These are phyloP conservation scores for Litchi chinensis DNA, from an alignment of 345 rosid genomes.

Conservation along the genomic window DNA sequence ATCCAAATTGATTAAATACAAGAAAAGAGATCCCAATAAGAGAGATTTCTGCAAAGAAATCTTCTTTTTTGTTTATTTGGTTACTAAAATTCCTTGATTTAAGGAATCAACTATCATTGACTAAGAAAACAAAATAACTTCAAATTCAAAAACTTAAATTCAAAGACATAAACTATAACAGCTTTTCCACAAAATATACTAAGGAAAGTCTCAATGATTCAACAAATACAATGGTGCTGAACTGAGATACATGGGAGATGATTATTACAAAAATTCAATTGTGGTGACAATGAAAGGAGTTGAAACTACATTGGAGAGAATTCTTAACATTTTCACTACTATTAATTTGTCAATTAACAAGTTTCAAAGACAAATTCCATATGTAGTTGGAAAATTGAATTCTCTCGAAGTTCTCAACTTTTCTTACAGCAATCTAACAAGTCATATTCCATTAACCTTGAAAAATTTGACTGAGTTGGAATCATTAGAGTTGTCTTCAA, in stretches of 20 bases:
- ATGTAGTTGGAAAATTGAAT: conserved; percentile 6
- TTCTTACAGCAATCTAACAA: neutral
- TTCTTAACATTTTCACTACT: neutral
- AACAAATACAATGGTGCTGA: neutral
- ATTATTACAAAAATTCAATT: neutral
- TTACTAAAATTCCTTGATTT: too few relatives aligned
- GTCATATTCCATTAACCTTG: neutral
- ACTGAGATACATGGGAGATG: neutral
- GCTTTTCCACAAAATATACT: too few relatives aligned
- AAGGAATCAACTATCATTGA: too few relatives aligned
- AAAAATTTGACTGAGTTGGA: neutral
- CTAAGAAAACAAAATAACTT: too few relatives aligned
- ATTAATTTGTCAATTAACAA: conserved; percentile 21
- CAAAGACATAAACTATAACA: too few relatives aligned
- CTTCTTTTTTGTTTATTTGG: too few relatives aligned
- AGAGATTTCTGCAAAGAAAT: too few relatives aligned
- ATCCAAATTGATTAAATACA: too few relatives aligned
- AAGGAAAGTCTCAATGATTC: too few relatives aligned
- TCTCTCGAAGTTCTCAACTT: conserved; percentile 4
- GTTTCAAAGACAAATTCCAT: conserved; percentile 21
- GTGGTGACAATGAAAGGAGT: conserved; percentile 19
- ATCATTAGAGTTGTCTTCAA: neutral
- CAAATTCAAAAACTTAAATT: too few relatives aligned
- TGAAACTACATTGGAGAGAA: neutral
- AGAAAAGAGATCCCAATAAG: too few relatives aligned